Evolutionary conservation across 495 filamentous ascomycete genomes (phyloP).

Genomic region (Penicillium tannophilum): DNA sequence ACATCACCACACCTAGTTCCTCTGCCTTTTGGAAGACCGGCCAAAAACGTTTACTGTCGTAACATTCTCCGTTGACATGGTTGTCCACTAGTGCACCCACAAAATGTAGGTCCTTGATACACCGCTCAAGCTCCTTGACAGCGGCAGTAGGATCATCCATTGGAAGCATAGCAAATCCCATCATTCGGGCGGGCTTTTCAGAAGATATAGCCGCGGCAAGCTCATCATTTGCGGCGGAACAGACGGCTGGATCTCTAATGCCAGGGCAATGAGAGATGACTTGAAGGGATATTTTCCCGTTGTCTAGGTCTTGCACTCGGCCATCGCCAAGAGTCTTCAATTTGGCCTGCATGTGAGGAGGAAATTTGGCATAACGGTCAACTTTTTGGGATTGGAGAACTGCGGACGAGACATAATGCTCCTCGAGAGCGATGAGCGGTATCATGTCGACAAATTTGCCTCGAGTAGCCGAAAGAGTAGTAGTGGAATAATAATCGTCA

Average conservation of each 20-base stretch:
- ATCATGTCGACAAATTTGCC: slow-evolving; percentile 11
- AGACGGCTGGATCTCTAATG: slow-evolving; percentile 51
- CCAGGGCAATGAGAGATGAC: slow-evolving; percentile 57
- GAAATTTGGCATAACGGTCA: slow-evolving; percentile 21
- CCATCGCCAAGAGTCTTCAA: slow-evolving; percentile 25
- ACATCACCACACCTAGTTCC: slow-evolving; percentile 57
- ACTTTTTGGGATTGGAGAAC: slow-evolving; percentile 19
- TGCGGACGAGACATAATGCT: slow-evolving; percentile 55
- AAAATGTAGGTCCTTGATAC: neutral
- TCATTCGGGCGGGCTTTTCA: no score
- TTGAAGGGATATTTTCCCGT: slow-evolving; percentile 52
- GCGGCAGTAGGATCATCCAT: neutral
- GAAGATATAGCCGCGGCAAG: neutral
- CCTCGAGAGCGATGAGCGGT: slow-evolving; percentile 59
- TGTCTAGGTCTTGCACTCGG: slow-evolving; percentile 55
- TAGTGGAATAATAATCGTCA: no score
- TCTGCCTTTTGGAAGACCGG: slow-evolving; percentile 49
- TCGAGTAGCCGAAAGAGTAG: no score
- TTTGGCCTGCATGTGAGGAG: slow-evolving; percentile 29
- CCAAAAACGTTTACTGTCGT: slow-evolving; percentile 4
- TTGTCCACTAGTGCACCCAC: slow-evolving; percentile 53
- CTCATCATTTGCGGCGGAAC: slow-evolving; percentile 12
- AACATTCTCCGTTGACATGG: slow-evolving; percentile 41
- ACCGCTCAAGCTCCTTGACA: neutral
- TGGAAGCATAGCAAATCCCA: neutral